Conservation (phyloP, 805 yeast species). For the Saturnispora besseyi region DNA sequence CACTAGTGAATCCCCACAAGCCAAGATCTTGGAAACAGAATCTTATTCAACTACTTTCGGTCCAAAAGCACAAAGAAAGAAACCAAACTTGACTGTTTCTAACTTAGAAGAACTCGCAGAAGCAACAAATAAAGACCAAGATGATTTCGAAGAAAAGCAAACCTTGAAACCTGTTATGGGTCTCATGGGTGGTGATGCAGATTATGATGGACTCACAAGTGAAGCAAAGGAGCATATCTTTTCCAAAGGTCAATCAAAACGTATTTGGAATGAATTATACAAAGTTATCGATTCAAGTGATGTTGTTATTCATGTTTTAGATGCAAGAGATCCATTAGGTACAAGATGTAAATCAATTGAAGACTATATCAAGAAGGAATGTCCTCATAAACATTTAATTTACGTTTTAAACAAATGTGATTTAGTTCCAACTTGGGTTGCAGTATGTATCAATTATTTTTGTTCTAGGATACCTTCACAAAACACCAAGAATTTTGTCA, state of each 20-base stretch:
- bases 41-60: constrained; percentile 78
- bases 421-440: constrained; percentile 98
- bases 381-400: constrained; percentile 93
- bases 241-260: constrained; percentile 94
- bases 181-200: constrained; percentile 56
- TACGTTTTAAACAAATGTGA: constrained; percentile 96
- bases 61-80: constrained; percentile 89
- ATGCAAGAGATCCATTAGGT: constrained; percentile 96
- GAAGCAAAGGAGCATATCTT: constrained; percentile 95
- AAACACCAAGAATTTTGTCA: constrained; percentile 78
- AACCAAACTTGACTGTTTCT: constrained; percentile 67
- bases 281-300: constrained; percentile 97
- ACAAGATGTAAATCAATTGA: constrained; percentile 92
- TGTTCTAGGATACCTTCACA: constrained; percentile 9
- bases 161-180: constrained; percentile 72
- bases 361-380: constrained; percentile 84
- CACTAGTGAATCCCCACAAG: constrained; percentile 63
- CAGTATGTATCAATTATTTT: constrained; percentile 72
- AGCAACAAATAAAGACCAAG: constrained; percentile 46
- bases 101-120: constrained; percentile 74
- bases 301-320: constrained; percentile 91
- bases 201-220: constrained; percentile 74
- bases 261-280: constrained; percentile 97
- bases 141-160: constrained; percentile 60
- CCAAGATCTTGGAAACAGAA: constrained; percentile 82